Evolutionary conservation across 1,284 basidiomycete species (phyloP), one percentile per base, ranked within the genome.

Genomic region (Rhodotorula sp.): DNA sequence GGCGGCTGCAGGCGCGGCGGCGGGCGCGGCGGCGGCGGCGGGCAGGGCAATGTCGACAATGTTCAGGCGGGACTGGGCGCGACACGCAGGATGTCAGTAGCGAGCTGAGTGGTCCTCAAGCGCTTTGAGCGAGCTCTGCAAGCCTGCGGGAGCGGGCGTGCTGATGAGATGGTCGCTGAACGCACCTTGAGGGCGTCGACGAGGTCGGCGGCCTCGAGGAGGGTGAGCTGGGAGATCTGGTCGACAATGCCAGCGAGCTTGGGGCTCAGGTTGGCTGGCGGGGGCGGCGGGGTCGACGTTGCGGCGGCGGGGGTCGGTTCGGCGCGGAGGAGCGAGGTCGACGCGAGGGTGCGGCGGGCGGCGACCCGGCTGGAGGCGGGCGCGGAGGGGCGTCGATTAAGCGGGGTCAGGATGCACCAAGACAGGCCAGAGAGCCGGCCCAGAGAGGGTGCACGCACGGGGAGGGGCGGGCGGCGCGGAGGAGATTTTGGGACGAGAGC

Each of bases 11-110:
- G 86, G 84, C 29, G 87, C 85, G 27, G 82, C 81, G 3, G 87
- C 86, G 34, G 84, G 81, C 8, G 88, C 84, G 9, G 89, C 86
- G 15, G 90, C 84, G 2, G 92, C 88, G 53, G 91, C 84, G 51
- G 95, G 94, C 87, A 97, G 89, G 41, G 94, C 94, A 80, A 99
- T 92, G 84, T 99, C 97, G 82, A 95, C 92, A 78, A 99, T 99
- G 83, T 99, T 99, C 72, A 99, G 83, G 74, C 92, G 89, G 69
- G 91, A 87, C 94, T 97, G 73, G 19, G 34, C 25, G 36, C 7
- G 36, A 1, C 15, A n/a, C n/a, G n/a, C n/a, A 5, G 29, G 9
- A 13, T n/a, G 50, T n/a, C 25, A 51, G 27, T 51, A n/a, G n/a
- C n/a, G n/a, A n/a, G n/a, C n/a, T n/a, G n/a, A n/a, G n/a, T n/a